These are phyloP conservation scores for Backusella tuberculispora DNA, from an alignment of 192 early-diverging fungal species.

Conservation along the genomic window DNA sequence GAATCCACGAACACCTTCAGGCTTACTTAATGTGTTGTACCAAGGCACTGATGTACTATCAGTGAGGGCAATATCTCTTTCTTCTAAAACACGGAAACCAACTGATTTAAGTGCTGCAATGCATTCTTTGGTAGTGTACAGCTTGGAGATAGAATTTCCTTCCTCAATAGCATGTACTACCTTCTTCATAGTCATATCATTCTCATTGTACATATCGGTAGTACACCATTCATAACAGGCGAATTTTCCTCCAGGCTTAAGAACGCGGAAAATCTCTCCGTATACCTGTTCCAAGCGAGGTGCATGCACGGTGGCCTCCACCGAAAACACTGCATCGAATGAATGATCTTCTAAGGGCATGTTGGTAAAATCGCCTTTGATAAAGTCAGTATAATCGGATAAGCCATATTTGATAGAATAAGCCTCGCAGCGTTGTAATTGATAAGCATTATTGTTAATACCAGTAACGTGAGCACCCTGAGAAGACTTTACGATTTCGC, in stretches of 20 bases:
- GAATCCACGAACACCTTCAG: slow-evolving; percentile 41
- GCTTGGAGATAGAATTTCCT: slow-evolving; percentile 83
- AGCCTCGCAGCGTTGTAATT: slow-evolving; percentile 78
- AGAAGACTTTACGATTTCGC: slow-evolving; percentile 82
- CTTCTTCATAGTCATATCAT: slow-evolving; percentile 67
- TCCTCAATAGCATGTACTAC: slow-evolving; percentile 85
- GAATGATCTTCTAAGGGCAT: slow-evolving; percentile 76
- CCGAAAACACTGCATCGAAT: slow-evolving; percentile 86
- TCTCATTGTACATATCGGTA: slow-evolving; percentile 81
- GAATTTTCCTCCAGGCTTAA: slow-evolving; percentile 89
- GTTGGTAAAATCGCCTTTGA: slow-evolving; percentile 82
- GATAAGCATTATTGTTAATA: slow-evolving; percentile 93
- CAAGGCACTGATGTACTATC: slow-evolving; percentile 58
- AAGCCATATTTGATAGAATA: slow-evolving; percentile 77
- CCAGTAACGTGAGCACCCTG: slow-evolving; percentile 76
- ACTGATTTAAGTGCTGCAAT: slow-evolving; percentile 75
- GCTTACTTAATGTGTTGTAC: slow-evolving; percentile 61
- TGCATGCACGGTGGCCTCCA: slow-evolving; percentile 91
- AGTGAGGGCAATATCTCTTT: slow-evolving; percentile 59
- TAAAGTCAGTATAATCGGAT: slow-evolving; percentile 57
- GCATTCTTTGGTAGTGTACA: slow-evolving; percentile 69
- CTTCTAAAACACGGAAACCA: slow-evolving; percentile 78
- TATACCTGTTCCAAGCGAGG: slow-evolving; percentile 81
- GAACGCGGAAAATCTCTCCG: slow-evolving; percentile 79
- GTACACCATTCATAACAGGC: slow-evolving; percentile 92